Base-by-base conservation (phyloP, 805 yeast species). In the Candida jianshihensis region DNA sequence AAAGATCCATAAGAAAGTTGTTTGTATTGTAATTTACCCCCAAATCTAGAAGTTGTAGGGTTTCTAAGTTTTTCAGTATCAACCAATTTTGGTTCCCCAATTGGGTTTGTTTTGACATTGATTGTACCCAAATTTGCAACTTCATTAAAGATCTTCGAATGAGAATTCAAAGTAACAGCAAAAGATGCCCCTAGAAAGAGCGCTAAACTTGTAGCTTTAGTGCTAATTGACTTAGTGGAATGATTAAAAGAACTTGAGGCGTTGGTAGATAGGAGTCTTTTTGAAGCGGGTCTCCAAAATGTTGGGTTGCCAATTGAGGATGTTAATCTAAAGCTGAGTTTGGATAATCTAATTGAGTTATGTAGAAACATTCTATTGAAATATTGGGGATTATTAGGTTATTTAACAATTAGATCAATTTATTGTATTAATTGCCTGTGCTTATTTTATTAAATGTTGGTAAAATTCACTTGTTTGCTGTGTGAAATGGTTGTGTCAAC, bases 1-100 rank as follows among this genome's bases (percentile, higher is more conserved):
- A 78, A 57, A 0, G 81, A 73, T 1, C 86, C 86, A 44, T 76
- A 58, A 15, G 81, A 68, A 42, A 78, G 59, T 46, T 78, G 80
- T 41, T 66, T 68, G 49, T 78, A 78, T 48, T 71, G 69, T 43
- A 77, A 57, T 37, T 61, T 63, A 0, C 72, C 71, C n/a, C 63
- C 64, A 36, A 73, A 47, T 41, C 56, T 49, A 2, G 55, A 46
- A 5, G 32, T 26, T 19, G 38, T 22, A 41, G 49, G 44, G 22
- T 31, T 32, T 4, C 35, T 38, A 2, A 39, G 21, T 3, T 34
- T 33, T 10, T 28, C 22, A 4, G 33, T 18, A 16, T 43, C 41
- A 18, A 33, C 22, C 12, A 41, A n/a, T 16, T 27, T 34, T n/a
- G 19, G 16, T 25, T 34, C n/a, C 26, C 27, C 26, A 14, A 19